These are phyloP conservation scores for Knufia fluminis DNA, from an alignment of 2,329 filamentous ascomycete species.

Conservation along the genomic window DNA sequence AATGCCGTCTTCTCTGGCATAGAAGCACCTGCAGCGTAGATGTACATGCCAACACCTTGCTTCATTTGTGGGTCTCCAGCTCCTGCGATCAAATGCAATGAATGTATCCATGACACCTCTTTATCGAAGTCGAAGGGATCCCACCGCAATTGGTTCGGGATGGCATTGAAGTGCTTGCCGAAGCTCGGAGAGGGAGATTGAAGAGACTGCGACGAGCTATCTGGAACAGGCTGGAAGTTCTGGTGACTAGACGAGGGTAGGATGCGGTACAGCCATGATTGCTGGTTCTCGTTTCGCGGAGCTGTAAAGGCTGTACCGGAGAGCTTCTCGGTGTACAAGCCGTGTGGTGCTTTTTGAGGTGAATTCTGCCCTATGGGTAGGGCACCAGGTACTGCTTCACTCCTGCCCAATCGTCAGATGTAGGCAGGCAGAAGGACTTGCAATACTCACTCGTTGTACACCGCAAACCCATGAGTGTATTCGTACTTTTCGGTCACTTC, in stretches of 20 bases:
- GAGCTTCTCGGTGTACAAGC: slow-evolving; percentile 73
- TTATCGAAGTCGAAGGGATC: slow-evolving; percentile 63
- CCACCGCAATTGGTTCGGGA: slow-evolving; percentile 76
- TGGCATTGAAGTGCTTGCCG: slow-evolving; percentile 55
- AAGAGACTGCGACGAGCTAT: slow-evolving; percentile 37
- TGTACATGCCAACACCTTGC: slow-evolving; percentile 66
- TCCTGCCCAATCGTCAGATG: slow-evolving; percentile 38
- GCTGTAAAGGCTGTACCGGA: slow-evolving; percentile 65
- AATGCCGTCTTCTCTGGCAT: slow-evolving; percentile 70
- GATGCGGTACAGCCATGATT: slow-evolving; percentile 65
- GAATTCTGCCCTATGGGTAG: slow-evolving; percentile 70
- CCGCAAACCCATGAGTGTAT: slow-evolving; percentile 71
- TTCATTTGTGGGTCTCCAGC: slow-evolving; percentile 73
- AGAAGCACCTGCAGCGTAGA: slow-evolving; percentile 68
- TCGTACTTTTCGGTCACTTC: slow-evolving; percentile 57
- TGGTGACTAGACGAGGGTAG: slow-evolving; percentile 55
- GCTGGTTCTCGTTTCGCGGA: slow-evolving; percentile 58
- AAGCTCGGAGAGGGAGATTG: slow-evolving; percentile 42
- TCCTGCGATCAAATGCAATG: slow-evolving; percentile 63
- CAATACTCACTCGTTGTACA: slow-evolving; percentile 60
- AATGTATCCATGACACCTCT: slow-evolving; percentile 60
- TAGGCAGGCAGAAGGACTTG: slow-evolving; percentile 1
- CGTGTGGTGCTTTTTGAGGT: slow-evolving; percentile 68
- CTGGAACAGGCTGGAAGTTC: slow-evolving; percentile 38
- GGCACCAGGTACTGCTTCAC: slow-evolving; percentile 65